Evolutionary conservation across 768 basidiomycete genomes (phyloP).

Genomic region (Xerocomellus amylosporus): DNA sequence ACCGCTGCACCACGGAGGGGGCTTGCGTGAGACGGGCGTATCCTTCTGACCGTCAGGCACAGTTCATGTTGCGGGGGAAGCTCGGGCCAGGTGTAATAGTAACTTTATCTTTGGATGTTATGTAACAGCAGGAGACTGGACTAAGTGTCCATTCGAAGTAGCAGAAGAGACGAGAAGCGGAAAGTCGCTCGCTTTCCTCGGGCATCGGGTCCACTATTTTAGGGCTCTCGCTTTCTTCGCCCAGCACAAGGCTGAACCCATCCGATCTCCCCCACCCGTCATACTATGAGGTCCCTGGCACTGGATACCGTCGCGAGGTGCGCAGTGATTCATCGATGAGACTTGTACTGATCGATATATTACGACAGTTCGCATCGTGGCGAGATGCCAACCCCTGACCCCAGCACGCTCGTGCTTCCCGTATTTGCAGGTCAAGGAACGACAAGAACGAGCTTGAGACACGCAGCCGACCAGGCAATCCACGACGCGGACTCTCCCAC

Average conservation of each 20-base stretch:
- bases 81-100: conserved; percentile 17
- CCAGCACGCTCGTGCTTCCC: conserved; percentile 35
- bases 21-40: background rate
- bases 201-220: conserved; percentile 13
- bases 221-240: background rate
- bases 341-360: background rate
- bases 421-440: conserved; percentile 60
- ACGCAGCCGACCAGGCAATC: conserved; percentile 38
- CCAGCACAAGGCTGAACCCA: conserved; percentile 1
- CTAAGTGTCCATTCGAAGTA: conserved; percentile 15
- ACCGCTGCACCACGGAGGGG: background rate
- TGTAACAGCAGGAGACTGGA: conserved; percentile 20
- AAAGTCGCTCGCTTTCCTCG: conserved; percentile 20
- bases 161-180: conserved; percentile 20
- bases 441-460: conserved; percentile 29
- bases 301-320: conserved; percentile 6
- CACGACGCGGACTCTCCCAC: conserved; percentile 41
- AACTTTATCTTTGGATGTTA: conserved; percentile 25
- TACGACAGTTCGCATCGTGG: background rate
- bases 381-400: conserved; percentile 8
- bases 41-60: conserved; percentile 11
- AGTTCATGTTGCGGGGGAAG: conserved; percentile 17
- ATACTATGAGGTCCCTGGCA: background rate
- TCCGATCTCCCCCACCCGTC: background rate
- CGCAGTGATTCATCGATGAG: background rate